Percentiles rank a stretch among this genome's conserved stretches.
Evolutionary conservation across 2,329 filamentous ascomycete genomes (phyloP).

Genomic region (Paraphaeosphaeria sporulosa): DNA sequence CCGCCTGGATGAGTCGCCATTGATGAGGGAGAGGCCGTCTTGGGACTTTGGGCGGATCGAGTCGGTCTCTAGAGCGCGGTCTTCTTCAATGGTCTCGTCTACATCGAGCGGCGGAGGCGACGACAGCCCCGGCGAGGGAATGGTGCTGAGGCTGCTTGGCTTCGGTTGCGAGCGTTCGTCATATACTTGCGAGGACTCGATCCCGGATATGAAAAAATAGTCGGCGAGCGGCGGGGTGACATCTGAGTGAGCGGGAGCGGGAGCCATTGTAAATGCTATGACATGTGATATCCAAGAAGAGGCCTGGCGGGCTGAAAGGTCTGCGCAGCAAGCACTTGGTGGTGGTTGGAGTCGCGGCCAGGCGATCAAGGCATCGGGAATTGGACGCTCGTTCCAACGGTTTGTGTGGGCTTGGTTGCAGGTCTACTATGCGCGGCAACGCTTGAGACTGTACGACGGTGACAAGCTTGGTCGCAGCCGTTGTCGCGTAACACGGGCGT

Average conservation of each 20-base stretch:
- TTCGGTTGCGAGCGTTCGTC: constrained; percentile 52
- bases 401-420: constrained; percentile 32
- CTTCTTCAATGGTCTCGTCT: constrained; percentile 68
- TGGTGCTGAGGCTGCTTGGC: constrained; percentile 31
- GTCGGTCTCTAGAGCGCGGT: constrained; percentile 63
- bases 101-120: constrained; percentile 44
- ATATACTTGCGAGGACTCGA: constrained; percentile 61
- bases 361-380: constrained; percentile 45
- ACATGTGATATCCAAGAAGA: constrained; percentile 42
- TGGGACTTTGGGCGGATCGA: constrained; percentile 53
- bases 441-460: constrained; percentile 36
- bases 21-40: constrained; percentile 52
- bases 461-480: constrained; percentile 27
- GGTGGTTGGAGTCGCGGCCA: constrained; percentile 31
- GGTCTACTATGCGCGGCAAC: constrained; percentile 21
- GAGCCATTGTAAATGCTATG: constrained; percentile 43
- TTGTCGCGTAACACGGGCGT: constrained; percentile 34
- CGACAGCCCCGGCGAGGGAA: constrained; percentile 36
- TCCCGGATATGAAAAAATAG: constrained; percentile 70
- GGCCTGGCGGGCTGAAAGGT: constrained; percentile 21
- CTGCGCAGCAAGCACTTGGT: constrained; percentile 30
- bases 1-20: constrained; percentile 46
- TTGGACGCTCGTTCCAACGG: constrained; percentile 42
- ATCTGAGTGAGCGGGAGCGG: constrained; percentile 49
- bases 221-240: constrained; percentile 66